Evolutionary conservation across 306 rosid species (phyloP).

Genomic region (Rosa rugosa): DNA sequence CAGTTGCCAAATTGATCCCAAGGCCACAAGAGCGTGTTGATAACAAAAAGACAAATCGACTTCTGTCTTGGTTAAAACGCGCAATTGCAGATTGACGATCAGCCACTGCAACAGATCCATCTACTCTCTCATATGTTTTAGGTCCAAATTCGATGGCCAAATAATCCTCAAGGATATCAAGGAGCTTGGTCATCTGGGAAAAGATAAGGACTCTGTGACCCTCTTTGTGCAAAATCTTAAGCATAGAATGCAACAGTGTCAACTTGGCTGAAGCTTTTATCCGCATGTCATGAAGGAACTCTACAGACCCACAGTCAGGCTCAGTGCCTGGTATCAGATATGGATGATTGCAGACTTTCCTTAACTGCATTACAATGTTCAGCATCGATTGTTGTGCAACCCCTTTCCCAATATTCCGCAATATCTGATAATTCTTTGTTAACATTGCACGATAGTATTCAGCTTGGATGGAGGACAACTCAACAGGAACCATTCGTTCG

Average conservation of each 20-base stretch:
- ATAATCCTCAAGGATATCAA: constrained; percentile 97
- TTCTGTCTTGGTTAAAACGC: constrained; percentile 95
- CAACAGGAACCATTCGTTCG: constrained; percentile 99
- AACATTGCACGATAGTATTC: constrained; percentile 99
- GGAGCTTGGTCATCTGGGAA: constrained; percentile 99
- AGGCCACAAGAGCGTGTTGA: constrained; percentile 99
- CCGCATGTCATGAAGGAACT: constrained; percentile 98
- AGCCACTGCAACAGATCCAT: constrained; percentile 90
- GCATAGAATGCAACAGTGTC: constrained; percentile 96
- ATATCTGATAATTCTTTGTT: constrained; percentile 91
- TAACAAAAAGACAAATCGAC: constrained; percentile 94
- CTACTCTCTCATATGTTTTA: constrained; percentile 96
- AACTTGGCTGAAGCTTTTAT: constrained; percentile 99
- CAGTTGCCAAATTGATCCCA: constrained; percentile 97
- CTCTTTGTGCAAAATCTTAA: constrained; percentile 71
- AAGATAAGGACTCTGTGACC: constrained; percentile 96
- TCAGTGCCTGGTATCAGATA: constrained; percentile 99
- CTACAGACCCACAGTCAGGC: constrained; percentile 89
- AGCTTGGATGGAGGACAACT: constrained; percentile 97
- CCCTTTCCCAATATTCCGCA: constrained; percentile 97
- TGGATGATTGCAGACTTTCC: constrained; percentile 99
- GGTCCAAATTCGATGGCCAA: constrained; percentile 90
- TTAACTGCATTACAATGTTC: constrained; percentile 96
- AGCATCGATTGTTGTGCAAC: constrained; percentile 94
- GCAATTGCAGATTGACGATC: constrained; percentile 97